Evolutionary conservation across 2,329 filamentous ascomycete genomes (phyloP).

Genomic region (Teratosphaeria viscida): DNA sequence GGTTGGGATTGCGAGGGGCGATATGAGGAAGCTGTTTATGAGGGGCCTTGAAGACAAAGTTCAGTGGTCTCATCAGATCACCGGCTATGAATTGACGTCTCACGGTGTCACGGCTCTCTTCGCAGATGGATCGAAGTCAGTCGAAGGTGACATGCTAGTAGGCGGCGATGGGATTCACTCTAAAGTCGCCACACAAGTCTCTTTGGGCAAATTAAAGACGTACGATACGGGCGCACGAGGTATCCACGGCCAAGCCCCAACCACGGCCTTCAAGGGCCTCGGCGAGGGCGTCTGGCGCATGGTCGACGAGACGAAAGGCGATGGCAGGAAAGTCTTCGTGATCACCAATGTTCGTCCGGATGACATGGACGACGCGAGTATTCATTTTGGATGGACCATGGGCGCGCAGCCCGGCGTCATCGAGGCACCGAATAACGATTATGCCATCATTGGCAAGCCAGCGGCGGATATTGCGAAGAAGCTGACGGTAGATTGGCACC

Average conservation of each 20-base stretch:
- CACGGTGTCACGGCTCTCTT: constrained; percentile 49
- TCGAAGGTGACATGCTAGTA: constrained; percentile 49
- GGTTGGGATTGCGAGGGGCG: constrained; percentile 52
- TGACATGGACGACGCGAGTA: constrained; percentile 48
- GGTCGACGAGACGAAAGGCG: constrained; percentile 35
- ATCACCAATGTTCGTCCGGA: constrained; percentile 55
- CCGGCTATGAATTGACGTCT: constrained; percentile 46
- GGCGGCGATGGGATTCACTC: constrained; percentile 56
- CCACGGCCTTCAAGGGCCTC: constrained; percentile 48
- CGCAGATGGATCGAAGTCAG: constrained; percentile 48
- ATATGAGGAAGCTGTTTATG: constrained; percentile 51
- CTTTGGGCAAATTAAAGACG: constrained; percentile 47
- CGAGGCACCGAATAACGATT: constrained; percentile 48
- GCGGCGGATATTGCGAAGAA: constrained; percentile 50
- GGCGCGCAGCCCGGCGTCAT: constrained; percentile 48
- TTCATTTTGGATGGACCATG: constrained; percentile 57
- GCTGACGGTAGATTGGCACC: constrained; percentile 46
- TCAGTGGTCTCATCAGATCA: constrained; percentile 46
- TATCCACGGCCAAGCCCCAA: constrained; percentile 56
- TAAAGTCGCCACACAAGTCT: constrained; percentile 49
- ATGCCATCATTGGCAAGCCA: constrained; percentile 44
- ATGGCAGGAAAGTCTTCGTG: constrained; percentile 40
- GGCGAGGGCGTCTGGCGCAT: constrained; percentile 55
- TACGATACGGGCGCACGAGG: constrained; percentile 54
- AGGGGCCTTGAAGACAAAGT: constrained; percentile 46